Evolutionary conservation across 768 basidiomycete genomes (phyloP).

Genomic region (Nidularia pulvinata): DNA sequence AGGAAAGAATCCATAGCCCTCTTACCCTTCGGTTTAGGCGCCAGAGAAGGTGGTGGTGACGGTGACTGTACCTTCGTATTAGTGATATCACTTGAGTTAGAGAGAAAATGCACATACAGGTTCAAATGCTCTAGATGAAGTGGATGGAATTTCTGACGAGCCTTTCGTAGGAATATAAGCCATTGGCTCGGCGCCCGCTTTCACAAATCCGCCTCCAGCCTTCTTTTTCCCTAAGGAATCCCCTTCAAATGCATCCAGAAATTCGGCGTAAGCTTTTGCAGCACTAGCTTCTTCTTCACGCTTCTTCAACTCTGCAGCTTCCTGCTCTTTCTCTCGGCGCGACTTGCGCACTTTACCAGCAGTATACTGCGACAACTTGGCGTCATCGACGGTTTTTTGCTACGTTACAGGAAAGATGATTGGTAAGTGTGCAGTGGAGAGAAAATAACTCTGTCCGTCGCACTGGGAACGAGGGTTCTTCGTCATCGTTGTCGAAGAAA

Average conservation of each 20-base stretch:
- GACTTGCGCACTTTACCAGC: constrained; percentile 90
- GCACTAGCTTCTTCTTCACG: constrained; percentile 82
- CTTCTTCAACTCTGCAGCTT: constrained; percentile 89
- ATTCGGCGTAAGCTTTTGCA: constrained; percentile 81
- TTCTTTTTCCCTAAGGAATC: constrained; percentile 55
- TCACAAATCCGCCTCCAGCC: constrained; percentile 56
- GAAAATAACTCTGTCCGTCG: constrained; percentile 79
- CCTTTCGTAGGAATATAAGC: constrained; percentile 42
- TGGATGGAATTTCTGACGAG: constrained; percentile 15
- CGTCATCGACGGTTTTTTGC: constrained; percentile 86
- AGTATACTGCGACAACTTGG: constrained; percentile 84
- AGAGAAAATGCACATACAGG: constrained; percentile 7
- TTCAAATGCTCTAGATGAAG: constrained; percentile 17
- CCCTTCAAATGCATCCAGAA: constrained; percentile 82
- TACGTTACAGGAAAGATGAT: constrained; percentile 43
- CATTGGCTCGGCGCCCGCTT: constrained; percentile 55
- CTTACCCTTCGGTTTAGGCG: constrained; percentile 86
- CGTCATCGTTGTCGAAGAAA: constrained; percentile 86
- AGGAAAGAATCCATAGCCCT: constrained; percentile 96
- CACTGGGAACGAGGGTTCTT: constrained; percentile 88
- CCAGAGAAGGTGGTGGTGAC: constrained; percentile 49
- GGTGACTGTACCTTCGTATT: constrained; percentile 37
- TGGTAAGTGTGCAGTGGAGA: constrained; percentile 58
- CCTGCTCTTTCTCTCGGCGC: constrained; percentile 88
- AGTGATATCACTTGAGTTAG: neutral